These are phyloP conservation scores for Myrica gale DNA, from an alignment of 306 rosid genomes.

Conservation along the genomic window DNA sequence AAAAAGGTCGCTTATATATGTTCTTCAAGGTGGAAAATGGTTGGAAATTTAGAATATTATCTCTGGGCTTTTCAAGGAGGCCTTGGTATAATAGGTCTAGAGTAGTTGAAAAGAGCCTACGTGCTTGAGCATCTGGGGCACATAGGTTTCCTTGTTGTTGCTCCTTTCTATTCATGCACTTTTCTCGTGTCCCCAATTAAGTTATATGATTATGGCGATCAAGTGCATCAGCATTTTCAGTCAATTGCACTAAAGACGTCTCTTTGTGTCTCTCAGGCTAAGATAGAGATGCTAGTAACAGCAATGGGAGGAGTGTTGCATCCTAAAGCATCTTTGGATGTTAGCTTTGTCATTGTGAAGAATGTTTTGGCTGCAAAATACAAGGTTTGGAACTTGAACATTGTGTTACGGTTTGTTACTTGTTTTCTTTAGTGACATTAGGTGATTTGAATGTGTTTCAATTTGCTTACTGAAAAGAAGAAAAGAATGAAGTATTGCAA, in stretches of 20 bases:
- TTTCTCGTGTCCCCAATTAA: not conserved
- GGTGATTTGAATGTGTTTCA: not conserved
- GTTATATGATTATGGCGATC: not conserved
- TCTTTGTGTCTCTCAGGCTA: slow-evolving; percentile 45
- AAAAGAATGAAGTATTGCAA: not conserved
- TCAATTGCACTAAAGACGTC: slow-evolving; percentile 24
- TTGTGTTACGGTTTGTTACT: not conserved
- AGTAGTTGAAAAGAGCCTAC: no score
- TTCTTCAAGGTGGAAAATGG: not conserved
- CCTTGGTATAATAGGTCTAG: no score
- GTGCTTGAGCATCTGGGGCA: no score
- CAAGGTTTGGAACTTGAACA: slow-evolving; percentile 51
- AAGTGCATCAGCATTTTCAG: slow-evolving; percentile 2
- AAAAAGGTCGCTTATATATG: not conserved
- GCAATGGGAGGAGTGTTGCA: slow-evolving; percentile 90
- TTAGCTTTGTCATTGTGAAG: slow-evolving; percentile 79
- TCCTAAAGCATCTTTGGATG: slow-evolving; percentile 57
- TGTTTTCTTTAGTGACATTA: not conserved
- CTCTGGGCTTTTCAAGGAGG: not conserved
- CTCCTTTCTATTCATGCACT: not conserved
- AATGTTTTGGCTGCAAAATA: slow-evolving; percentile 89
- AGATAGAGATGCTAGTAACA: slow-evolving; percentile 65
- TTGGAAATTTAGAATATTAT: not conserved
- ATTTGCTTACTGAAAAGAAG: not conserved
- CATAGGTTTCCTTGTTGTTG: not conserved